These are phyloP conservation scores for Xylariaceae sp. DNA, from an alignment of 2,329 filamentous ascomycete species.

Conservation along the genomic window DNA sequence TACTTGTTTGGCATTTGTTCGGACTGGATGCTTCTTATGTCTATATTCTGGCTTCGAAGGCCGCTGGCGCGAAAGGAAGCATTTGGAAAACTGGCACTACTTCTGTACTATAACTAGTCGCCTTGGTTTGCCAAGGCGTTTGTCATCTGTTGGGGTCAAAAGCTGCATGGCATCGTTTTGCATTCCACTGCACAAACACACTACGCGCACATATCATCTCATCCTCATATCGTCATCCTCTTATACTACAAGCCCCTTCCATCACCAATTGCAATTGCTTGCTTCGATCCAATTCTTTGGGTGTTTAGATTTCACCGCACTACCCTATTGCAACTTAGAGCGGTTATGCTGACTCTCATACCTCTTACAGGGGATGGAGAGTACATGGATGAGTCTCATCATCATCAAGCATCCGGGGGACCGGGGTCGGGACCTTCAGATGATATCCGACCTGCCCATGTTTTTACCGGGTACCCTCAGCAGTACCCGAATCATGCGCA, in stretches of 20 bases:
- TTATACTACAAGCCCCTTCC: conserved; percentile 42
- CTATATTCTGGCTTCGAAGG: conserved; percentile 45
- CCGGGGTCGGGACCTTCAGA: conserved; percentile 54
- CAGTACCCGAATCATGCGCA: conserved; percentile 47
- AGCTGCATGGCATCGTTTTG: conserved; percentile 45
- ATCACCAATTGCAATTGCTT: conserved; percentile 38
- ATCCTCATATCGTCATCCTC: conserved; percentile 40
- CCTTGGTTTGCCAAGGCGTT: conserved; percentile 48
- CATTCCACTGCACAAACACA: conserved; percentile 46
- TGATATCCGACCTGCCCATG: conserved; percentile 59
- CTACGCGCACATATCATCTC: conserved; percentile 44
- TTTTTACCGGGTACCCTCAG: conserved; percentile 43
- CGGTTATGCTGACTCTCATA: conserved; percentile 39
- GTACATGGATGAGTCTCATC: conserved; percentile 68
- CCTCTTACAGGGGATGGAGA: conserved; percentile 63
- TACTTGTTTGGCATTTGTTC: conserved; percentile 39
- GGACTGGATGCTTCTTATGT: conserved; percentile 41
- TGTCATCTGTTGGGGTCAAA: conserved; percentile 43
- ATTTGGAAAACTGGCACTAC: conserved; percentile 49
- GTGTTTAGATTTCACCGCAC: conserved; percentile 28
- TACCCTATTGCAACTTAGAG: conserved; percentile 26
- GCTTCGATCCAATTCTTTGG: conserved; percentile 32
- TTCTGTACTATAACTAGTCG: conserved; percentile 62
- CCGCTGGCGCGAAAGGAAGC: conserved; percentile 46
- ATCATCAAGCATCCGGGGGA: conserved; percentile 64